Conservation (phyloP, 2,329 filamentous ascomycete species). For the Neonectria coccinea region DNA sequence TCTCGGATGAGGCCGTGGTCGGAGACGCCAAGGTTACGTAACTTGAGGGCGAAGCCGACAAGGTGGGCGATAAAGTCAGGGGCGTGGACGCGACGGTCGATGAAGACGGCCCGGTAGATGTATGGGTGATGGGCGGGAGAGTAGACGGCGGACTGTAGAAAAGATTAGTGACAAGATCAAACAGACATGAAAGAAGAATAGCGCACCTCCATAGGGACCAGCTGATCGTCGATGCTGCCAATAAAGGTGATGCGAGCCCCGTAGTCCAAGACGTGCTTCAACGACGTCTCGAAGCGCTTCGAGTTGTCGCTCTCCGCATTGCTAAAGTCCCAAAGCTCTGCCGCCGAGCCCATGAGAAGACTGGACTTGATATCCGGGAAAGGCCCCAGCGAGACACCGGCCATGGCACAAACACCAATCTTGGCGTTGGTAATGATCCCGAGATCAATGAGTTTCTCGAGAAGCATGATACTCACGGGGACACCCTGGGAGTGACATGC, state of each 20-base stretch:
- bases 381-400: conserved; percentile 92
- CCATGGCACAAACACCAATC: conserved; percentile 89
- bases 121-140: conserved; percentile 89
- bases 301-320: conserved; percentile 85
- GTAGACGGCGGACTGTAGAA: conserved; percentile 81
- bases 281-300: conserved; percentile 79
- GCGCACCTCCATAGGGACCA: conserved; percentile 87
- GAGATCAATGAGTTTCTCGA: conserved; percentile 92
- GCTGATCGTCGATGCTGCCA: conserved; percentile 95
- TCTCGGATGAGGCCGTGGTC: conserved; percentile 96
- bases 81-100: conserved; percentile 91
- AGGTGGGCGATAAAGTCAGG: conserved; percentile 95
- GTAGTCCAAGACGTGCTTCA: conserved; percentile 80
- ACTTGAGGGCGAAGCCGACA: conserved; percentile 90
- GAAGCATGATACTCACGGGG: conserved; percentile 90
- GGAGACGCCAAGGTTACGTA: conserved; percentile 91
- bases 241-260: conserved; percentile 88
- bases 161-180: conserved; percentile 35
- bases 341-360: conserved; percentile 89
- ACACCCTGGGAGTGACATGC: conserved; percentile 97
- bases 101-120: conserved; percentile 94
- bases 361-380: conserved; percentile 93
- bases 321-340: conserved; percentile 94
- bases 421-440: conserved; percentile 82
- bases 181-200: conserved; percentile 25